Base-by-base conservation (phyloP, 768 basidiomycete species). In the Cubamyces lactineus region DNA sequence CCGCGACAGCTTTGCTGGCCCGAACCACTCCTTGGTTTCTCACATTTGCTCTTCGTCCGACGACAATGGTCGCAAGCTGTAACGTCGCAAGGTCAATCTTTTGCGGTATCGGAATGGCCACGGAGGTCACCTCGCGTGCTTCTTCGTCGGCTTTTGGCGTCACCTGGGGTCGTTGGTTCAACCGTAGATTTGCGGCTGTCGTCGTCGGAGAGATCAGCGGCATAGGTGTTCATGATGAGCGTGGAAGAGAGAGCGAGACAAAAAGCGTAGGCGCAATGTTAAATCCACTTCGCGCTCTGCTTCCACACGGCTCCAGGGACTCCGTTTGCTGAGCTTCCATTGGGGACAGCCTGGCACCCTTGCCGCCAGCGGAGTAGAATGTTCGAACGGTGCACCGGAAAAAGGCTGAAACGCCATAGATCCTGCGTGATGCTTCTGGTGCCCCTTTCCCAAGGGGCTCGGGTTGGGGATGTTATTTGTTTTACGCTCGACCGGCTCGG, bases 31-130 rank as follows among this genome's bases (percentile, higher is more conserved):
- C 70, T 68, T 46, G 65, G 46, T 40, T 60, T 63, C 59, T 76
- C 74, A 66, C 76, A 76, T 59, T 76, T 75, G 69, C 74, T 74
- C 65, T 75, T 77, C 42, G 73, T 73, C 30, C 75, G 71, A 21
- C 75, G 70, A 59, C 77, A 77, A 38, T 76, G 73, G 54, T 77
- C 76, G 69, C 77, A 78, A 47, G 77, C 76, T 72, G 48, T 15
- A 30, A 39, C 16, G 23, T 17, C 46, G n/a, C 43, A 28, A 41
- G 38, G 43, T 2, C 23, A 23, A 21, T 65, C 49, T n/a, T 15
- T 8, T 13, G 47, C 19, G 12, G 28, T 34, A 11, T 34, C 34
- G 11, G 24, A 24, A 2, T 28, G 47, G 59, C 34, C 13, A 34
- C 34, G 40, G 12, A 19, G n/a, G 62, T 53, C 52, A 69, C 72